Conservation (phyloP, 2,329 filamentous ascomycete species). For the Aspergillus eucalypticola region DNA sequence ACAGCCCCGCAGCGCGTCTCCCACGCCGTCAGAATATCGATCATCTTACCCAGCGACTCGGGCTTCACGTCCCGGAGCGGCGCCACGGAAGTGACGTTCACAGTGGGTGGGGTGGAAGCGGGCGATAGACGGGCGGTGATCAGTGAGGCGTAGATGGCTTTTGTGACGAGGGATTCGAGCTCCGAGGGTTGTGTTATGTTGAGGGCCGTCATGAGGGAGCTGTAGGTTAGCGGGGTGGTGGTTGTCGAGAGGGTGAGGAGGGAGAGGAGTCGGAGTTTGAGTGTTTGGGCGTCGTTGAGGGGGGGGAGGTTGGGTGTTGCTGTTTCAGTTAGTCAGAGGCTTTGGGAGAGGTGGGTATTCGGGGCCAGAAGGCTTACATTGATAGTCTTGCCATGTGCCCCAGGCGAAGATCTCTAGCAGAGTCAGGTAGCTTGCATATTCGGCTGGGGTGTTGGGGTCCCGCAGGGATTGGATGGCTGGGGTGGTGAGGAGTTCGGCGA, state of each 20-base stretch:
- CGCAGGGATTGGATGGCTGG: conserved; percentile 75
- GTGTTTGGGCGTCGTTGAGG: conserved; percentile 70
- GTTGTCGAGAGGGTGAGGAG: conserved; percentile 77
- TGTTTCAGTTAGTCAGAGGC: conserved; percentile 21
- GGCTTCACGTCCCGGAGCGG: conserved; percentile 84
- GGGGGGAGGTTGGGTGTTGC: conserved; percentile 63
- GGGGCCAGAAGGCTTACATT: conserved; percentile 43
- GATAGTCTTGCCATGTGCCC: conserved; percentile 82
- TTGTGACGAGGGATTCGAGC: conserved; percentile 83
- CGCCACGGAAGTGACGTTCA: conserved; percentile 77
- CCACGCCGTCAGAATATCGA: conserved; percentile 71
- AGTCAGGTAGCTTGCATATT: conserved; percentile 64
- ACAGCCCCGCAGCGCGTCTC: conserved; percentile 73
- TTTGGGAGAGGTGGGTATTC: background rate
- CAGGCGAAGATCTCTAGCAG: conserved; percentile 89
- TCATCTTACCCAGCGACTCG: conserved; percentile 67
- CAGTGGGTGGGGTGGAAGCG: conserved; percentile 71
- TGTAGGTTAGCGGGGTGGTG: conserved; percentile 70
- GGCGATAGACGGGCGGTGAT: conserved; percentile 83
- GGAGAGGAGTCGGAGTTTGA: conserved; percentile 88
- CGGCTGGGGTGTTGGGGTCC: conserved; percentile 53
- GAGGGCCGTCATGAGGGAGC: conserved; percentile 65
- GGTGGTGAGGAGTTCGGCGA: conserved; percentile 84
- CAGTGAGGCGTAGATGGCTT: conserved; percentile 82
- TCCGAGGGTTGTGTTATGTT: conserved; percentile 66